Evolutionary conservation across 2,329 filamentous ascomycete genomes (phyloP).

Genomic region (Monilinia aucupariae): DNA sequence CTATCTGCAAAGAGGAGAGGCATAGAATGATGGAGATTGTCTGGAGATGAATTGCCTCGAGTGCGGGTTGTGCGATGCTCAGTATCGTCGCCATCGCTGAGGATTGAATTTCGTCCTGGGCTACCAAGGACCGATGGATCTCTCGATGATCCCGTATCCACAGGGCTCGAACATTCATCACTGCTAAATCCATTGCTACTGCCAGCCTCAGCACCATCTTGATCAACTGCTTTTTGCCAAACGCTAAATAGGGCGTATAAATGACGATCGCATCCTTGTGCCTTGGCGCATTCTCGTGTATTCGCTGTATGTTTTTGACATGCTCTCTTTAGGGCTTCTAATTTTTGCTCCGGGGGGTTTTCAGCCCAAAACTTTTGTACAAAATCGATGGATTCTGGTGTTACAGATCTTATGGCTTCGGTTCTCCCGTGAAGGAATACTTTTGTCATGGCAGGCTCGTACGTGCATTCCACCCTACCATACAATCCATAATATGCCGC

Average conservation of each 20-base stretch:
- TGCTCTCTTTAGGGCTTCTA: constrained; percentile 77
- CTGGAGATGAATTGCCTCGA: constrained; percentile 51
- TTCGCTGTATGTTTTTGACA: constrained; percentile 74
- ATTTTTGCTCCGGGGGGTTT: constrained; percentile 73
- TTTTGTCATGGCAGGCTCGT: constrained; percentile 99
- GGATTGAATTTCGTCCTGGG: constrained; percentile 47
- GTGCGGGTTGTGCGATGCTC: constrained; percentile 28
- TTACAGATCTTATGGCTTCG: constrained; percentile 84
- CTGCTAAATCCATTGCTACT: constrained; percentile 43
- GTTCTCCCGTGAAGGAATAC: constrained; percentile 87
- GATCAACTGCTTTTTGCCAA: constrained; percentile 85
- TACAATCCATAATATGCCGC: constrained; percentile 97
- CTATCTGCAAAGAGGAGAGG: constrained; percentile 80
- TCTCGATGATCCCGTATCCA: constrained; percentile 45
- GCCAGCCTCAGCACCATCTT: constrained; percentile 51
- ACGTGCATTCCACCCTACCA: constrained; percentile 87
- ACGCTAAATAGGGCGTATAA: constrained; percentile 90
- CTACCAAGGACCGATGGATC: constrained; percentile 47
- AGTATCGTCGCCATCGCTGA: constrained; percentile 34
- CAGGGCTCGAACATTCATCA: constrained; percentile 56
- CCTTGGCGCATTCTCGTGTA: constrained; percentile 83
- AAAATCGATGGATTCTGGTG: constrained; percentile 77
- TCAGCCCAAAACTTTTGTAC: constrained; percentile 94
- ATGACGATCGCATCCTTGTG: constrained; percentile 85
- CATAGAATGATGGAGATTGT: constrained; percentile 47